These are phyloP conservation scores for Aspergillus bombycis DNA, from an alignment of 2,329 filamentous ascomycete genomes.

Conservation along the genomic window DNA sequence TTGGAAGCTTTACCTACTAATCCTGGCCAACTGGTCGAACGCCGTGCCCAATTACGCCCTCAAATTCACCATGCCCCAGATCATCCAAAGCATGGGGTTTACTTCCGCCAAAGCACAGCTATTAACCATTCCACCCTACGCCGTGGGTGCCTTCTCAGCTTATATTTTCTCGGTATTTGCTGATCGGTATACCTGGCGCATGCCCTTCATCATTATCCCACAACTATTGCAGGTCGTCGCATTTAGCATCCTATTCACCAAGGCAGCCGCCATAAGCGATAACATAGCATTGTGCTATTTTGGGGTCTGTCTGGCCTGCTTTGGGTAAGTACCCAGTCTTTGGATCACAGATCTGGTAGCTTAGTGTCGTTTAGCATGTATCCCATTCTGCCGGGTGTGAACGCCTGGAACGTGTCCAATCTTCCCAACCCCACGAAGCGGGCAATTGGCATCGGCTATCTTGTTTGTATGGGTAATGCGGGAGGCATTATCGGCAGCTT, in stretches of 20 bases:
- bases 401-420: conserved; percentile 49
- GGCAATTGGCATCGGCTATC: conserved; percentile 46
- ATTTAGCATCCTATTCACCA: conserved; percentile 42
- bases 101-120: conserved; percentile 37
- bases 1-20: conserved; percentile 52
- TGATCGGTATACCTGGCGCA: conserved; percentile 44
- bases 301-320: conserved; percentile 48
- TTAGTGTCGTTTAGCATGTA: conserved; percentile 33
- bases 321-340: conserved; percentile 26
- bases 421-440: conserved; percentile 43
- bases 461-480: conserved; percentile 46
- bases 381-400: conserved; percentile 46
- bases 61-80: conserved; percentile 42
- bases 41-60: conserved; percentile 42
- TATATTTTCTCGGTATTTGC: conserved; percentile 40
- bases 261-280: conserved; percentile 40
- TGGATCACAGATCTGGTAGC: not conserved
- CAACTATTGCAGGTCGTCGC: conserved; percentile 40
- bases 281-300: conserved; percentile 51
- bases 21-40: conserved; percentile 50
- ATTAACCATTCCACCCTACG: conserved; percentile 36
- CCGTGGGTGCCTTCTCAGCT: conserved; percentile 31
- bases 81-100: conserved; percentile 49
- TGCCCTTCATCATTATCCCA: conserved; percentile 43
- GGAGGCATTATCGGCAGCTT: conserved; percentile 42